A percentile compares a stretch with the other conserved stretches of the same genome.
These are phyloP conservation scores for Rhodamnia rubescens DNA, from an alignment of 345 rosid species.

Conservation along the genomic window DNA sequence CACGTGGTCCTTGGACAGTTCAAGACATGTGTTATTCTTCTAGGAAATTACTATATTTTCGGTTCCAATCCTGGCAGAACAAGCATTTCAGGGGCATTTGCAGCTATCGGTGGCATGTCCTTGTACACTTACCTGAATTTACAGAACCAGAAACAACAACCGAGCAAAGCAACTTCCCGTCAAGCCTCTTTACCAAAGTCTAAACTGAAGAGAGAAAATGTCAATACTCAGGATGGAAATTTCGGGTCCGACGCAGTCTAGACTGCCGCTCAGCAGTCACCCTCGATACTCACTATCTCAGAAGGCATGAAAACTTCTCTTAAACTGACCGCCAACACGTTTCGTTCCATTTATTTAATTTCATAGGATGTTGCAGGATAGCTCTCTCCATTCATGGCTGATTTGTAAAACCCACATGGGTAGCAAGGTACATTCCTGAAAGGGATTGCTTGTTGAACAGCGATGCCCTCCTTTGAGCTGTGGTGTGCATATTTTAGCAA, in stretches of 20 bases:
- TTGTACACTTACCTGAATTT: slow-evolving; percentile 47
- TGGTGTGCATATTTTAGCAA: neutral
- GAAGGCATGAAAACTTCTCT: neutral
- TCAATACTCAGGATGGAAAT: slow-evolving; percentile 18
- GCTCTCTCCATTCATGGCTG: neutral
- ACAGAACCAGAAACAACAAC: slow-evolving; percentile 14
- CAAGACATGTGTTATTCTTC: slow-evolving; percentile 63
- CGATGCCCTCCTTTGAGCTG: neutral
- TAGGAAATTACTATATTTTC: slow-evolving; percentile 50
- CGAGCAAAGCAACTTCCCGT: slow-evolving; percentile 19
- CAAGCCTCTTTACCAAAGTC: slow-evolving; percentile 23
- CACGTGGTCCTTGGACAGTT: slow-evolving; percentile 76
- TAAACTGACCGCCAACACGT: neutral
- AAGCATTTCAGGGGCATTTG: slow-evolving; percentile 52
- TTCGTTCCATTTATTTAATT: neutral
- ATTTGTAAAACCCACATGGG: neutral
- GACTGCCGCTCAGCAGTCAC: neutral
- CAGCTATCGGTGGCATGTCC: slow-evolving; percentile 63
- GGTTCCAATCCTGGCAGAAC: slow-evolving; percentile 54
- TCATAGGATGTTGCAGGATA: neutral
- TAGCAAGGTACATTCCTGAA: neutral
- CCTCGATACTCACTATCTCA: neutral
- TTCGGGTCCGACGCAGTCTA: slow-evolving; percentile 3
- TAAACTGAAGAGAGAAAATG: slow-evolving; percentile 36
- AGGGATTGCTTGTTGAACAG: neutral